phyloP scores from a whole-genome alignment of 1,284 basidiomycete genomes.

The Ceratobasidium sp. region DNA sequence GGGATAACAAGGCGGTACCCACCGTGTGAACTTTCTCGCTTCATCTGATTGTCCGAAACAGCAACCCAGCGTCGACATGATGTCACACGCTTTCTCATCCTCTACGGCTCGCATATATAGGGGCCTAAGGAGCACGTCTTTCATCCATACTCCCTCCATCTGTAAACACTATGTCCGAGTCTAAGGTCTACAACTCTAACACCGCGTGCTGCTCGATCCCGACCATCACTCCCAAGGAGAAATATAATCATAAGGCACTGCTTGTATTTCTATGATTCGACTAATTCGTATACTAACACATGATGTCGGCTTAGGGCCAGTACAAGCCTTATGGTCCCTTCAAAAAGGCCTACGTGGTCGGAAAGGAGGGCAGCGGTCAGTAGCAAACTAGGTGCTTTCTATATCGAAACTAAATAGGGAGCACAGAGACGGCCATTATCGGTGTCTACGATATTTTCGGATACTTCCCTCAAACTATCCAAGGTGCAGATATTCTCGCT shows the following conservation, averaged over 20 bases:
- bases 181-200: slow-evolving; percentile 68
- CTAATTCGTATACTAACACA: background rate
- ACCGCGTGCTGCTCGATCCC: slow-evolving; percentile 72
- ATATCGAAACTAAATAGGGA: background rate
- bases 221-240: slow-evolving; percentile 63
- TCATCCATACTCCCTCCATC: slow-evolving; percentile 56
- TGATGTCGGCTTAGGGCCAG: slow-evolving; percentile 59
- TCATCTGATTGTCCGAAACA: slow-evolving; percentile 15
- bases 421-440: slow-evolving; percentile 63
- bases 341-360: slow-evolving; percentile 65
- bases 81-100: slow-evolving; percentile 38
- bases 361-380: slow-evolving; percentile 61
- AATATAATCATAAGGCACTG: slow-evolving; percentile 56
- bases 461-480: slow-evolving; percentile 67
- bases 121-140: background rate
- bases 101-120: slow-evolving; percentile 13
- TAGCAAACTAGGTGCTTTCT: background rate
- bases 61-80: slow-evolving; percentile 10
- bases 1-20: background rate
- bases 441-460: slow-evolving; percentile 77
- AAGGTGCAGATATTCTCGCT: slow-evolving; percentile 74
- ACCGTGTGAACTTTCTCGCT: slow-evolving; percentile 18
- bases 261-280: no score
- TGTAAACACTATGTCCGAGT: slow-evolving; percentile 54
- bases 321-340: slow-evolving; percentile 63